Evolutionary conservation across 352 stramenopile species (phyloP), one percentile per base, ranked within the genome.

Genomic region (Globisporangium cederbergense): DNA sequence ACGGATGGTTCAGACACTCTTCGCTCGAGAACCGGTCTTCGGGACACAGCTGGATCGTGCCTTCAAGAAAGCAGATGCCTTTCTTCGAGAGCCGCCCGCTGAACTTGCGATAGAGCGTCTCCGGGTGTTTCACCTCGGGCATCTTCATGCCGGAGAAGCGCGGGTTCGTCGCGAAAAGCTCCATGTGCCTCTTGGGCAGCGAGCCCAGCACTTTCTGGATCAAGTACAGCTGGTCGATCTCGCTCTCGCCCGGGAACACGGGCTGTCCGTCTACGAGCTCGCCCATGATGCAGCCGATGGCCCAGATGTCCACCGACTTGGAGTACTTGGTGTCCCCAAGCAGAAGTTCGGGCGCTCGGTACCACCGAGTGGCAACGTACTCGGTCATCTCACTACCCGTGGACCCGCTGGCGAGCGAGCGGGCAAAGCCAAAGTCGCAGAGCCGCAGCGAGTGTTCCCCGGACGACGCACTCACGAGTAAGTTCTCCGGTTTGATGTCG

Each of bases 401-500:
- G 10, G 76, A 73, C 22, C 88, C 88, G 40, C 34, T 75, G 40
- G 73, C 76, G 38, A 98, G 83, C 1, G 95, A 83, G 2, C 92
- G 93, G 7, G 90, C 90, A 57, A 93, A 98, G 18, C 98, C 98
- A 90, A 99, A 99, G 81, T 99, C 98, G 74, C 97, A 99, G 34
- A 99, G 76, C 58, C 99, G 99, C 16, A 99, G 72, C 42, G 98
- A 88, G 61, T 99, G 96, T 59, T 98, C 91, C 1, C 91, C 89
- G 32, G 89, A 97, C 36, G 87, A 86, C 3, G 95, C 89, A 75
- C 99, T 97, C 46, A 99, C 89, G 14, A 99, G 79, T 51, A 99
- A 72, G 75, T 99, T 99, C 71, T 99, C 97, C 25, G 98, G 98
- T 72, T 99, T 99, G 76, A 99, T 99, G 81, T 99, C 98, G 14